phyloP scores from a whole-genome alignment of 2,329 filamentous ascomycete species.

The Cyphellophora attinorum region DNA sequence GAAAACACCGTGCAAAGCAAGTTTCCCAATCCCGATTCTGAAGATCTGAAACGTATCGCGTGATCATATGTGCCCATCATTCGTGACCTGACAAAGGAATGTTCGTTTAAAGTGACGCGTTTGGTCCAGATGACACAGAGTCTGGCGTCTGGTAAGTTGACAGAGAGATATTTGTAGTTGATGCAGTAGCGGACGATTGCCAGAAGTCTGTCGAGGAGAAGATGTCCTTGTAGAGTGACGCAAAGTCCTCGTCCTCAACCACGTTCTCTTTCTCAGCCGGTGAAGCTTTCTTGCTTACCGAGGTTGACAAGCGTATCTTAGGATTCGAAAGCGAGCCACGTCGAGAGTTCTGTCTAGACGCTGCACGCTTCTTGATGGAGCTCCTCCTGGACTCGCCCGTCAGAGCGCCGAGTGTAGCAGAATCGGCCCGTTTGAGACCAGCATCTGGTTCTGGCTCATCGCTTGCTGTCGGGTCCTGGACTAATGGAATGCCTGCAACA shows the following conservation, averaged over 20 bases:
- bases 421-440: slow-evolving; percentile 17
- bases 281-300: too few relatives aligned
- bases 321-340: background rate
- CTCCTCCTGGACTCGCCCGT: background rate
- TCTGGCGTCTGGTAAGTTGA: background rate
- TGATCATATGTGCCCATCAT: too few relatives aligned
- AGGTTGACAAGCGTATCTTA: background rate
- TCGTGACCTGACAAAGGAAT: too few relatives aligned
- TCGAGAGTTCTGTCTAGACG: background rate
- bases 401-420: slow-evolving; percentile 12
- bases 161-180: background rate
- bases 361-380: background rate
- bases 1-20: too few relatives aligned
- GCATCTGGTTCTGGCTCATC: slow-evolving; percentile 1
- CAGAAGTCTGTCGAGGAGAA: slow-evolving; percentile 1
- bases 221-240: background rate
- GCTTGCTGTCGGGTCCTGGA: slow-evolving; percentile 11
- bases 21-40: too few relatives aligned
- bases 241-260: background rate
- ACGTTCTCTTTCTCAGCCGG: background rate
- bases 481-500: slow-evolving; percentile 6
- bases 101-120: too few relatives aligned
- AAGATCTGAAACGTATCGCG: too few relatives aligned
- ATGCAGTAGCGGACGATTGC: slow-evolving; percentile 1
- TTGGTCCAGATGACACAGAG: background rate